Percentiles rank a stretch among this genome's conserved stretches.
Conservation (phyloP, 192 early-diverging fungal genomes). For the Piromyces sp. region DNA sequence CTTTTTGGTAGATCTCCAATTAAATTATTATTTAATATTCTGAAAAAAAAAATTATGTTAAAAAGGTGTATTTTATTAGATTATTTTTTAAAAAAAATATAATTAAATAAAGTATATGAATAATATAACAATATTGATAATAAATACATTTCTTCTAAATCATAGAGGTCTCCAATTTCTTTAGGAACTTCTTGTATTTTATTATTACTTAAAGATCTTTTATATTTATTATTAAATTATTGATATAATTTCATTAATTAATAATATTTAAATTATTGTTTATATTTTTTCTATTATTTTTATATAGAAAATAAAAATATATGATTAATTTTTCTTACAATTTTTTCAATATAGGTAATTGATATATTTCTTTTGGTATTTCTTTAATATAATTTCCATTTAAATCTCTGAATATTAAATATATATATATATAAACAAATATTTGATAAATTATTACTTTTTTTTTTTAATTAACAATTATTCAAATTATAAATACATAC, state of each 20-base stretch:
- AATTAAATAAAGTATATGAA: no score
- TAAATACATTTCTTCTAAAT: background rate
- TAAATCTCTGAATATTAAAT: background rate
- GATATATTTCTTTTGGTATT: background rate
- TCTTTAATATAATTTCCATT: background rate
- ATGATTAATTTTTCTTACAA: background rate
- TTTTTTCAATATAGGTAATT: background rate
- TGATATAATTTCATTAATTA: no score
- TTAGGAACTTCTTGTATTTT: background rate
- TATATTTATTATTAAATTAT: no score
- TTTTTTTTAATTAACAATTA: no score
- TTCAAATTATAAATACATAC: background rate
- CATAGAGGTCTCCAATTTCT: background rate
- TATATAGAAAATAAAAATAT: no score
- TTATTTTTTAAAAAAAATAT: no score
- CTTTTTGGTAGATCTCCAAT: background rate
- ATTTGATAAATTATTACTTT: no score
- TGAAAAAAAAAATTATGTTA: background rate
- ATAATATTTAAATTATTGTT: no score
- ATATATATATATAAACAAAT: no score
- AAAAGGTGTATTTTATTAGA: no score
- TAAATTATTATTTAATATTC: background rate
- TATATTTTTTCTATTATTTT: no score
- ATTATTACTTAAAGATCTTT: background rate
- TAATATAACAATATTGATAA: no score